Base-by-base conservation (phyloP, 306 rosid species). In the Begonia loranthoides region DNA sequence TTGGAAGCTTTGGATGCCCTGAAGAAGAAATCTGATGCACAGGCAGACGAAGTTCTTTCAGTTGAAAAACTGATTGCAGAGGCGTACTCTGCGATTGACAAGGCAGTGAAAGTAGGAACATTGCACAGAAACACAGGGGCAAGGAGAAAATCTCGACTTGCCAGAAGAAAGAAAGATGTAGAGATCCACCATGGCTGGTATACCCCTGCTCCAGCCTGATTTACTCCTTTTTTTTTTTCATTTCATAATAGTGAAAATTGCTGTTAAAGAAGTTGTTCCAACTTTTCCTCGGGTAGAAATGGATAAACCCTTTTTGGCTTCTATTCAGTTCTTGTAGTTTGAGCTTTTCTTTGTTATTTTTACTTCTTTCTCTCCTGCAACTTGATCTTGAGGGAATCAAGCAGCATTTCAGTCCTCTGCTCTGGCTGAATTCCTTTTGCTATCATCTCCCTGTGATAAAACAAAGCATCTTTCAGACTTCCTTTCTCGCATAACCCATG, bases 181-280 rank as follows among this genome's bases (percentile, higher is more conserved):
- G 99, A 80, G 71, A 74, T 83, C 56, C 99, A 86, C 68, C 95
- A 79, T 58, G 99, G 99, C 61, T 92, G 99, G 99, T 92, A 92
- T 50, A 43, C 78, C 54, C 94, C 94, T 9, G 66, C 60, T 43
- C 47, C 90, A 15, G 88, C 47, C 50, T 80, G 73, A 82, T 66
- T 55, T 45, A 60, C 58, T 47, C 57, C 51, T 22, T 10, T 36
- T 1, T 33, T 22, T 13, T 6, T 50, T 58, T 24, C 12, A 13
- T 58, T 36, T 24, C 12, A 13, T 58, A 21, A 47, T 50, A 41
- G 15, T 11, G 12, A 40, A 51, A 15, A 17, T 48, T 41, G 12
- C 15, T 45, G 43, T 43, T 21, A 43, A n/a, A n/a, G 41, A 59
- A 19, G 21, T 28, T 41, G 49, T 17, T 55, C 17, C 46, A 33